Percentiles rank a stretch among this genome's conserved stretches.
Conservation (phyloP, 306 rosid species). For the Ormosia semicastrata region DNA sequence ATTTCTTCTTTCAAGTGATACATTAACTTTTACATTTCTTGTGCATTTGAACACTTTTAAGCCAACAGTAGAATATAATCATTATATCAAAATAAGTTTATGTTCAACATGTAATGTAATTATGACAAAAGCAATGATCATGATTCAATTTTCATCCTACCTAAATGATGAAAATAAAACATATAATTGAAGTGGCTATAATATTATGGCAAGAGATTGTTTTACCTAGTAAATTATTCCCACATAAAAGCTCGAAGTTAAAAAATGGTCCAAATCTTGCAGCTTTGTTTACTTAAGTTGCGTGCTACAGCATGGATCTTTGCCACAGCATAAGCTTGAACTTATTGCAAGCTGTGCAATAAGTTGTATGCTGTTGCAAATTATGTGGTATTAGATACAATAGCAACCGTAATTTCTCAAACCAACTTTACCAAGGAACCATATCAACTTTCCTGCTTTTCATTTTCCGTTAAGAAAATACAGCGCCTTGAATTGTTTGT, state of each 20-base stretch:
- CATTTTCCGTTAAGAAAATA: too few relatives aligned
- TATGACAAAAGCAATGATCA: background rate
- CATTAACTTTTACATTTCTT: background rate
- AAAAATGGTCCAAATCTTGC: background rate
- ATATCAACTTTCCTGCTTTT: too few relatives aligned
- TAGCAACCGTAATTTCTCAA: too few relatives aligned
- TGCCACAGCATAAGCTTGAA: background rate
- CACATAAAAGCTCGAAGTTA: background rate
- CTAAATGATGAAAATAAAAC: background rate
- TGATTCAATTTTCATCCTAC: slow-evolving; percentile 11
- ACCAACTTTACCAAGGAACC: too few relatives aligned
- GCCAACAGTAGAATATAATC: background rate
- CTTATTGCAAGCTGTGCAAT: background rate
- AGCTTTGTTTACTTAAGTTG: background rate
- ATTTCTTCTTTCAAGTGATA: slow-evolving; percentile 17
- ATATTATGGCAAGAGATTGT: background rate
- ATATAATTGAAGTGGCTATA: background rate
- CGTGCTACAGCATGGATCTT: background rate
- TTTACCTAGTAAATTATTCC: background rate
- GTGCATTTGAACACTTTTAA: slow-evolving; percentile 12
- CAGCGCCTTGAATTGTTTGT: too few relatives aligned
- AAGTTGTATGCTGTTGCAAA: background rate
- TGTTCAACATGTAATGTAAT: background rate
- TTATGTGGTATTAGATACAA: background rate
- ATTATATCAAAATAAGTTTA: background rate